phyloP scores from a whole-genome alignment of 805 yeast genomes.

The Tetrapisispora nanseiensis region DNA sequence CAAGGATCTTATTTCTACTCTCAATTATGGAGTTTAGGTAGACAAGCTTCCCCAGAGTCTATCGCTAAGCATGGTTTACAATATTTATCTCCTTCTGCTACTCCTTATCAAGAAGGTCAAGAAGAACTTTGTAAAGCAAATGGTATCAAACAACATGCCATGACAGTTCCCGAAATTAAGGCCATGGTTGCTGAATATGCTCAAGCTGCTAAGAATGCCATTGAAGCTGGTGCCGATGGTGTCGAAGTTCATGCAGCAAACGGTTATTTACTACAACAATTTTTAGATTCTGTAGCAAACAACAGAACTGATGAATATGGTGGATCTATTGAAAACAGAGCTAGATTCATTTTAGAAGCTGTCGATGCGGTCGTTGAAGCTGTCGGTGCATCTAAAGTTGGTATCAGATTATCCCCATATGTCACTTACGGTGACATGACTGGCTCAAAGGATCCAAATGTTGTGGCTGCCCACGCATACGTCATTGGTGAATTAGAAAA shows the following conservation, averaged over 20 bases:
- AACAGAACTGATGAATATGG: slow-evolving; percentile 45
- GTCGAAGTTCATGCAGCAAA: slow-evolving; percentile 61
- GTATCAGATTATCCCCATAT: slow-evolving; percentile 40
- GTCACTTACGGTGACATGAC: slow-evolving; percentile 31
- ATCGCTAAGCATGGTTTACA: slow-evolving; percentile 30
- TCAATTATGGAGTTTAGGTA: slow-evolving; percentile 45
- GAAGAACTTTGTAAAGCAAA: slow-evolving; percentile 26
- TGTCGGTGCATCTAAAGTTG: slow-evolving; percentile 42
- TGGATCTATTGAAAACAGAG: slow-evolving; percentile 41
- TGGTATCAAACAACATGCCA: slow-evolving; percentile 25
- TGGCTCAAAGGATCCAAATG: slow-evolving; percentile 28
- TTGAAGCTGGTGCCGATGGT: slow-evolving; percentile 40
- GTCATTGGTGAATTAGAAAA: slow-evolving; percentile 32
- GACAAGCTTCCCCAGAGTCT: slow-evolving; percentile 32
- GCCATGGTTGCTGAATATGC: slow-evolving; percentile 35
- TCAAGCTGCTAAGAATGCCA: slow-evolving; percentile 33
- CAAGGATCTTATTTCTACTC: slow-evolving; percentile 36
- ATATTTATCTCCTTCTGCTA: slow-evolving; percentile 34
- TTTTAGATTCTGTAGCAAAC: slow-evolving; percentile 38
- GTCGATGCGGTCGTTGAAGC: slow-evolving; percentile 41
- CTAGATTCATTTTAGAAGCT: slow-evolving; percentile 37
- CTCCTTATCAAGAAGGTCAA: slow-evolving; percentile 25
- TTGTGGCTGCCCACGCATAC: slow-evolving; percentile 32
- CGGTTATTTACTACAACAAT: slow-evolving; percentile 51
- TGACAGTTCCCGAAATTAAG: slow-evolving; percentile 30